Evolutionary conservation across 2,329 filamentous ascomycete genomes (phyloP).

Genomic region (Exophiala viscosa): DNA sequence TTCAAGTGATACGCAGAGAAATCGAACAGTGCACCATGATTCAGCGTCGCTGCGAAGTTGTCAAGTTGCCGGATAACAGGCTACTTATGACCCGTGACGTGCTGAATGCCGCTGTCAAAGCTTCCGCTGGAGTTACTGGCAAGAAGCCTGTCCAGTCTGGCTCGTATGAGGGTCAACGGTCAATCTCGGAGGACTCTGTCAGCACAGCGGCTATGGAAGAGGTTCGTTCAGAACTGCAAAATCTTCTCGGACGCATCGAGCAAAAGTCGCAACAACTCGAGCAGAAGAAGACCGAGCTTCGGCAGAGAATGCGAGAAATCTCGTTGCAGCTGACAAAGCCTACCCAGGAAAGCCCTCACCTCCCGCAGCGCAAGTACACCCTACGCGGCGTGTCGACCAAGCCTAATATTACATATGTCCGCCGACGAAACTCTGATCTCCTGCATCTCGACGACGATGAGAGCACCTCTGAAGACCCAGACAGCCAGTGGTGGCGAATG

Average conservation of each 20-base stretch:
- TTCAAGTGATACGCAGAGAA: conserved; percentile 30
- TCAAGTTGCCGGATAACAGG: conserved; percentile 17
- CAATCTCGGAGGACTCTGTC: conserved; percentile 6
- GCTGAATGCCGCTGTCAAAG: conserved; percentile 30
- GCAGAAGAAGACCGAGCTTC: conserved; percentile 36
- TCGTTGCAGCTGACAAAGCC: conserved; percentile 47
- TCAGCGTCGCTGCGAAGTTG: conserved; percentile 22
- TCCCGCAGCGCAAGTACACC: conserved; percentile 48
- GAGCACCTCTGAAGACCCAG: conserved; percentile 27
- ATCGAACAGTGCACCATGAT: conserved; percentile 20
- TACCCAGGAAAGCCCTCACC: conserved; percentile 38
- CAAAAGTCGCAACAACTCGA: conserved; percentile 41
- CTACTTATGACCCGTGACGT: conserved; percentile 23
- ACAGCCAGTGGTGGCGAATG: conserved; percentile 56
- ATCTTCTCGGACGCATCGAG: conserved; percentile 38
- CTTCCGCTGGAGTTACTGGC: conserved; percentile 32
- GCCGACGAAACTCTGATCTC: conserved; percentile 37
- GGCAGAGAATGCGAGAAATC: conserved; percentile 41
- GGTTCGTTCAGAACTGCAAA: conserved; percentile 35
- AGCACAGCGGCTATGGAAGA: conserved; percentile 22
- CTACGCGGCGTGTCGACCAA: conserved; percentile 58
- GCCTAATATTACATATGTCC: conserved; percentile 55
- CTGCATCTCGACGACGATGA: conserved; percentile 34
- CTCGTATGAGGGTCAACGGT: conserved; percentile 5
- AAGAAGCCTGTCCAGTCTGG: conserved; percentile 8